Evolutionary conservation across 441 rosid genomes (phyloP).

Genomic region (Omphalea diandra): DNA sequence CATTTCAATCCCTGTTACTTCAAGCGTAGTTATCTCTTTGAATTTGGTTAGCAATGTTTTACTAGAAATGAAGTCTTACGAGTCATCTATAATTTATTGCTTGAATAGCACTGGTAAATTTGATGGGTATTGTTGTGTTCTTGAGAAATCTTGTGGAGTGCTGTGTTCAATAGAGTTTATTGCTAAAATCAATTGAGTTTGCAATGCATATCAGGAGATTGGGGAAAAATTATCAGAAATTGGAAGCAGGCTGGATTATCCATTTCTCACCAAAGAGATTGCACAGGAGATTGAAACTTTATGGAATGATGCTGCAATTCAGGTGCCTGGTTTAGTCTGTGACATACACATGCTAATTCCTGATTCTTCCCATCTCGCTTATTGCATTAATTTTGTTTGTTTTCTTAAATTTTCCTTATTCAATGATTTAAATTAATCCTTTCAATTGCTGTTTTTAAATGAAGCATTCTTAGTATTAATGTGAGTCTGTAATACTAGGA

Average conservation of each 20-base stretch:
- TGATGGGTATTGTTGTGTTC: neutral
- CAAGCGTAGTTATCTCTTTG: slow-evolving; percentile 2
- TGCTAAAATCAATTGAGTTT: neutral
- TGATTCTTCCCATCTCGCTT: neutral
- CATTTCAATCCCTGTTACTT: slow-evolving; percentile 8
- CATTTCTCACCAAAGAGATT: slow-evolving; percentile 69
- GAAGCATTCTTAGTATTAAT: neutral
- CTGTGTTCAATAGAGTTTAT: neutral
- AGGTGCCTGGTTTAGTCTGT: slow-evolving; percentile 43
- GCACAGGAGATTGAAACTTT: slow-evolving; percentile 72
- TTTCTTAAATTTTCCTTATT: neutral
- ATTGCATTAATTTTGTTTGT: neutral
- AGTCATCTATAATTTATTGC: neutral
- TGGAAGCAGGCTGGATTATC: slow-evolving; percentile 72
- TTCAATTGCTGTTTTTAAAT: neutral
- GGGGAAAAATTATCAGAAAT: slow-evolving; percentile 84
- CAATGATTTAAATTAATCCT: neutral
- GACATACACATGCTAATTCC: slow-evolving; percentile 11
- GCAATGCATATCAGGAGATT: slow-evolving; percentile 47
- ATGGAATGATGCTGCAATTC: slow-evolving; percentile 94
- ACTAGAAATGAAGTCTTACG: neutral
- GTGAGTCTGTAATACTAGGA: slow-evolving; percentile 49
- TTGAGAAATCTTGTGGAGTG: neutral
- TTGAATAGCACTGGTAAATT: neutral
- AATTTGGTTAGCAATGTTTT: neutral